Percentiles rank a stretch among this genome's conserved stretches.
Conservation (phyloP, 305 asterid species). For the Ajuga reptans region DNA sequence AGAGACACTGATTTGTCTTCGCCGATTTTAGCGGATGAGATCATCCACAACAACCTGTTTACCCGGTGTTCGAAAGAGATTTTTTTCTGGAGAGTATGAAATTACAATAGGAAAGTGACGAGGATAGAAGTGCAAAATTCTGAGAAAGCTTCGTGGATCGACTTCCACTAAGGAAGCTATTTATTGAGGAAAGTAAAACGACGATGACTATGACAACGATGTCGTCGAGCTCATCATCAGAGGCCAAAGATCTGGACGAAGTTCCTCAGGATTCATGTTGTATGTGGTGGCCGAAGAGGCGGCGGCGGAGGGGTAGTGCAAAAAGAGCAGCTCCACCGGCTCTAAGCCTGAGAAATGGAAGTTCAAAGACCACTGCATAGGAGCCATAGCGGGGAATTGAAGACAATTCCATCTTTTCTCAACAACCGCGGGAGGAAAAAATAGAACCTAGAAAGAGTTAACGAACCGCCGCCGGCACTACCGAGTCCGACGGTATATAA, state of each 20-base stretch:
- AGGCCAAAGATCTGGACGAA: slow-evolving; percentile 54
- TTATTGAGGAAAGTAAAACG: slow-evolving; percentile 47
- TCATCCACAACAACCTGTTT: slow-evolving; percentile 52
- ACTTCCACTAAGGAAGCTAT: slow-evolving; percentile 50
- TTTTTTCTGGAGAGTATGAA: slow-evolving; percentile 13
- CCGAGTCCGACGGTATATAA: neutral
- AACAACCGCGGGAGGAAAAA: slow-evolving; percentile 25
- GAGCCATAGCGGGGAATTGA: slow-evolving; percentile 60
- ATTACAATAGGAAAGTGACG: neutral
- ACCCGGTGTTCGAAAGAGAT: slow-evolving; percentile 43
- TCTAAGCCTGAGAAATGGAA: slow-evolving; percentile 52
- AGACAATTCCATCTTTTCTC: slow-evolving; percentile 39
- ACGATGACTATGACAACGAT: slow-evolving; percentile 29
- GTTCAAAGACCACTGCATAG: slow-evolving; percentile 42
- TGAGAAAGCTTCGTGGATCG: slow-evolving; percentile 22
- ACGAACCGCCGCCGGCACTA: neutral
- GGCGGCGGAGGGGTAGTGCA: slow-evolving; percentile 33
- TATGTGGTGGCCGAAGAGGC: too few relatives aligned
- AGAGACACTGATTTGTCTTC: slow-evolving; percentile 28
- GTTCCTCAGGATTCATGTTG: slow-evolving; percentile 56
- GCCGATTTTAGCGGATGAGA: slow-evolving; percentile 54
- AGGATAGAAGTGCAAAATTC: slow-evolving; percentile 10
- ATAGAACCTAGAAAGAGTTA: slow-evolving; percentile 8
- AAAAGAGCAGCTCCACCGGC: slow-evolving; percentile 53
- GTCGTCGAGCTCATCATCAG: slow-evolving; percentile 50